These are phyloP conservation scores for Coniophora puteana DNA, from an alignment of 1,284 basidiomycete species.

Conservation along the genomic window DNA sequence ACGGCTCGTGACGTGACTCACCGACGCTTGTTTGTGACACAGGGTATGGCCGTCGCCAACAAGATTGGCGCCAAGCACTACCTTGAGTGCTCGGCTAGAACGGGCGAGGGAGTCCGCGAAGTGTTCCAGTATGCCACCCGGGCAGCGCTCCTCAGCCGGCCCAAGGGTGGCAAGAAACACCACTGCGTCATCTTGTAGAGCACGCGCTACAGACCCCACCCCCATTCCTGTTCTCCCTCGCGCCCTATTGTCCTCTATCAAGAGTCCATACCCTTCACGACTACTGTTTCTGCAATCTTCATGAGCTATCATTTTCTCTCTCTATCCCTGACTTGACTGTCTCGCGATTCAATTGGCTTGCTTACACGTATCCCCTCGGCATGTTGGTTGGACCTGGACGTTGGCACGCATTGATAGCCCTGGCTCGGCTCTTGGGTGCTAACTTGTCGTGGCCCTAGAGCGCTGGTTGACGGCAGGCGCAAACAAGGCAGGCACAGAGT, in stretches of 20 bases:
- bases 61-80: slow-evolving; percentile 89
- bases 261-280: slow-evolving; percentile 34
- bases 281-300: slow-evolving; percentile 32
- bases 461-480: too few species aligned
- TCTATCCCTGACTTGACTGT: slow-evolving; percentile 9
- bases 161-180: slow-evolving; percentile 38
- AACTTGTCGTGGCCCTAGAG: too few species aligned
- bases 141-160: slow-evolving; percentile 62
- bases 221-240: slow-evolving; percentile 13
- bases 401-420: too few species aligned
- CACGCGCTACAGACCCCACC: slow-evolving; percentile 14
- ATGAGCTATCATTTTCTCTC: slow-evolving; percentile 28
- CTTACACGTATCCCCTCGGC: not conserved
- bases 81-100: slow-evolving; percentile 89
- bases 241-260: slow-evolving; percentile 12
- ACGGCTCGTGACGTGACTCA: slow-evolving; percentile 5
- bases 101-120: slow-evolving; percentile 86
- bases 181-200: slow-evolving; percentile 55
- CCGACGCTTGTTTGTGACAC: slow-evolving; percentile 5
- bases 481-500: too few species aligned
- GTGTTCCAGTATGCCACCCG: slow-evolving; percentile 90
- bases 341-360: not conserved
- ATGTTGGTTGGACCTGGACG: too few species aligned
- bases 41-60: slow-evolving; percentile 85
- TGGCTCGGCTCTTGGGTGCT: too few species aligned